Percentiles rank a stretch among this genome's conserved stretches.
Conservation (phyloP, 176 grass and related monocot genomes). For the Tillandsia fasciculata region DNA sequence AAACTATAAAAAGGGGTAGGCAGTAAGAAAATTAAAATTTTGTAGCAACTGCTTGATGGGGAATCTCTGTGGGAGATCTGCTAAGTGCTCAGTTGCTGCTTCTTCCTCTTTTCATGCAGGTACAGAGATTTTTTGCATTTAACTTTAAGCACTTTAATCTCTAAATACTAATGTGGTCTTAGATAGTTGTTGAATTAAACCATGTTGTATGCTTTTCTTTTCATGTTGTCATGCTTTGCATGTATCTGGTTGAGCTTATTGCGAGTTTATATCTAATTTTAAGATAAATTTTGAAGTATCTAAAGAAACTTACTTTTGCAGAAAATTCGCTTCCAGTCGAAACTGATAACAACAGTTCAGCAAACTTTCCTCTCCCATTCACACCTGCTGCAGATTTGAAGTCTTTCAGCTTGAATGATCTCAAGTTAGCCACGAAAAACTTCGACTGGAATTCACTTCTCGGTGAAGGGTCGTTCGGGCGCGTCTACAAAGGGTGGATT, state of each 20-base stretch:
- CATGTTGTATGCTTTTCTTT: not conserved
- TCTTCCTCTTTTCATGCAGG: conserved; percentile 22
- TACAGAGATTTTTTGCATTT: not conserved
- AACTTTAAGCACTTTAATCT: no score
- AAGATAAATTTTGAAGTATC: no score
- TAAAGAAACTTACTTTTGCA: no score
- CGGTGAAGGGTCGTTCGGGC: conserved; percentile 11
- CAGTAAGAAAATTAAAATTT: no score
- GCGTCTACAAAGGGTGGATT: conserved; percentile 29
- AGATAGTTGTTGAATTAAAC: not conserved
- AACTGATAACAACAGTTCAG: not conserved
- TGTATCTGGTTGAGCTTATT: not conserved
- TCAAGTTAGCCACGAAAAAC: conserved; percentile 13
- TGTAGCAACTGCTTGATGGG: not conserved
- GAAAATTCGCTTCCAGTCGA: not conserved
- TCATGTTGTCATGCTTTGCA: not conserved
- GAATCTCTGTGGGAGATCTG: conserved; percentile 6
- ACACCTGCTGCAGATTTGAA: conserved; percentile 4
- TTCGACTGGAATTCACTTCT: conserved; percentile 18
- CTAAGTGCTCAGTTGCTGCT: conserved; percentile 12
- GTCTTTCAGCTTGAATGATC: conserved; percentile 23
- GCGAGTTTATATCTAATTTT: not conserved
- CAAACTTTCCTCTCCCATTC: not conserved
- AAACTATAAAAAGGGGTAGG: no score
- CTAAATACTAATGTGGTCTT: not conserved